Base-by-base conservation (phyloP, 78 protist species). In the Bigelowiella natans region DNA sequence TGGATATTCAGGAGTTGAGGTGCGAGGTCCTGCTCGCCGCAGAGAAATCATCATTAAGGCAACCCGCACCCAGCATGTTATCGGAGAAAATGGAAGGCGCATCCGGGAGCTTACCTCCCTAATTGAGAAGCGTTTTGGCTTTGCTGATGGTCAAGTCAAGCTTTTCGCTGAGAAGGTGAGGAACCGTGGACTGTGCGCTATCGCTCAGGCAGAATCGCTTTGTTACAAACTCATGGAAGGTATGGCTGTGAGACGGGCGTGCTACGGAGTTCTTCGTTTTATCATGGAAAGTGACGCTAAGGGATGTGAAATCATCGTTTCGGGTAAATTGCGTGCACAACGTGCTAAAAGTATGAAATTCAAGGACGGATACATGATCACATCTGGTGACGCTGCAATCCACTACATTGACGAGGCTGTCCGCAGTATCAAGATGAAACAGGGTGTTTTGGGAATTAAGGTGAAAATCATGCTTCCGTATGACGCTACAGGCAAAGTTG, bases 341-440 rank as follows among this genome's bases (percentile, higher is more conserved):
- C 95, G 99, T 85, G 99, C 99, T 90, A 98, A 98, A 97, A 2
- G 93, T 88, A 96, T 98, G 99, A 99, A 98, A 96, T 99, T 98
- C 98, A 83, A 86, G 37, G 99, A 97, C 86, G 99, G 99, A 18
- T 98, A 97, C 95, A 97, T 99, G 98, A 95, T 98, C 96, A 92
- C 94, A 93, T 93, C 99, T 11, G 99, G 99, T 37, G 88, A 96
- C 85, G 97, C 98, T 40, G 34, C 91, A 82, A 37, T 91, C 36
- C 90, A 90, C 83, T 95, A 94, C 93, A 88, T 97, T 39, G 99
- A 98, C 93, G 86, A 38, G 29, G 99, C 99, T 73, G 89, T 93
- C 37, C 94, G 99, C 40, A 98, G 97, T 95, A 95, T 98, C 82
- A 89, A 93, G 36, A 83, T 39, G 99, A 97, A 87, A 34, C 89